phyloP scores from a whole-genome alignment of 257 asterid species.

The Mitragyna speciosa region DNA sequence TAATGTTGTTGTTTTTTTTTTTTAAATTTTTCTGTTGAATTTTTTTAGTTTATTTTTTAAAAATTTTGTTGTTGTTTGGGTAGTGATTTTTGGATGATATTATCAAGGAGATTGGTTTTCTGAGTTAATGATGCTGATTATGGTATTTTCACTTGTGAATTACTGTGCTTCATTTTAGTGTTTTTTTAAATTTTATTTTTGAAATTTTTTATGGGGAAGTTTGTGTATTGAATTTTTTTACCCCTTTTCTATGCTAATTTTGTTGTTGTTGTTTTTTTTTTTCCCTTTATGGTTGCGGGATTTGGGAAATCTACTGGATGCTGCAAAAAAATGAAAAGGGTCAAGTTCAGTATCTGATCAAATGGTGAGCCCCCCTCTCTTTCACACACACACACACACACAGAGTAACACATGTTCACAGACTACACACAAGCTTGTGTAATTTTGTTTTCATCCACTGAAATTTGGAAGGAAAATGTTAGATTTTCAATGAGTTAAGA shows the following conservation, averaged over 20 bases:
- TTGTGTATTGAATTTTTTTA: neutral
- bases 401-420: neutral
- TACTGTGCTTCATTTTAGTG: neutral
- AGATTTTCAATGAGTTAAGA: no score
- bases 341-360: constrained; percentile 58
- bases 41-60: no score
- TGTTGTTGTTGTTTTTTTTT: constrained; percentile 26
- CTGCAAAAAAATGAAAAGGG: constrained; percentile 60
- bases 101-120: neutral
- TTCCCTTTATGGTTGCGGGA: constrained; percentile 14
- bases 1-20: no score
- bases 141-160: neutral
- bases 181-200: neutral
- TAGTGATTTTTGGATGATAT: neutral
- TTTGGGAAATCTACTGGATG: constrained; percentile 36
- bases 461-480: no score
- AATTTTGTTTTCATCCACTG: no score
- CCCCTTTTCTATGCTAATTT: constrained; percentile 28
- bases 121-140: neutral
- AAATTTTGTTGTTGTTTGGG: neutral
- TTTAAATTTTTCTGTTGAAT: no score
- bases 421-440: neutral
- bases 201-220: neutral
- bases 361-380: constrained; percentile 27
- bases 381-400: neutral